A percentile compares a stretch with the other conserved stretches of the same genome.
Conservation (phyloP, 2,329 filamentous ascomycete species). For the Cladophialophora chaetospira region DNA sequence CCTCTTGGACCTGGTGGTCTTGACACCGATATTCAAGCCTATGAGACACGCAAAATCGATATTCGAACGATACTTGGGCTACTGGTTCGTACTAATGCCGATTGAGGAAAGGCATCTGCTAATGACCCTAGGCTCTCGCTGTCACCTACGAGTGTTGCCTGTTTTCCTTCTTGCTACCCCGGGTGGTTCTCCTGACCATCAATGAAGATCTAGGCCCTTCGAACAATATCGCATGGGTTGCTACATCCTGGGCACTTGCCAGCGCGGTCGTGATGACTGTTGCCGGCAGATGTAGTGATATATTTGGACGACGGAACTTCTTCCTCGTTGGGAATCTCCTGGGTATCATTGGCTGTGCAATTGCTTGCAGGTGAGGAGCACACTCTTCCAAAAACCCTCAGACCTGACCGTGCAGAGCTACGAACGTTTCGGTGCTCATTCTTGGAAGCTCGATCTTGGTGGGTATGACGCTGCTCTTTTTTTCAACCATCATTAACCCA, state of each 20-base stretch:
- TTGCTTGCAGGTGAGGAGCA: conserved; percentile 1
- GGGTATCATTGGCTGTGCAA: conserved; percentile 16
- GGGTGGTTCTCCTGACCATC: conserved; percentile 13
- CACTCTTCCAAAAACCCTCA: background rate
- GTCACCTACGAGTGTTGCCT: conserved; percentile 18
- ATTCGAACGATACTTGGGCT: conserved; percentile 9
- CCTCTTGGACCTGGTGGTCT: background rate
- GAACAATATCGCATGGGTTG: conserved; percentile 10
- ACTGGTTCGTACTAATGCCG: too few species aligned
- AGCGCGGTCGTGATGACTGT: conserved; percentile 14
- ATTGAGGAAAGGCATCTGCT: too few species aligned
- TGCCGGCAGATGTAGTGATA: conserved; percentile 20
- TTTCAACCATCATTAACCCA: background rate
- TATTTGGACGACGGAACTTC: conserved; percentile 21
- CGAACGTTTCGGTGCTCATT: conserved; percentile 10
- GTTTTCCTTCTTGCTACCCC: conserved; percentile 17
- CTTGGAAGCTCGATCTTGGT: conserved; percentile 18
- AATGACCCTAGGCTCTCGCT: conserved; percentile 18
- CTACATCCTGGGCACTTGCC: conserved; percentile 15
- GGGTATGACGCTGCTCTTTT: background rate
- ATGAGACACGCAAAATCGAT: conserved; percentile 10
- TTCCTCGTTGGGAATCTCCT: conserved; percentile 16
- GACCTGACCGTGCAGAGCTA: conserved; percentile 9
- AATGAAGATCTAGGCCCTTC: conserved; percentile 22
- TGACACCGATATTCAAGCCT: background rate